These are phyloP conservation scores for Zoysia pacifica DNA, from an alignment of 176 grass and related monocot species.

Conservation along the genomic window DNA sequence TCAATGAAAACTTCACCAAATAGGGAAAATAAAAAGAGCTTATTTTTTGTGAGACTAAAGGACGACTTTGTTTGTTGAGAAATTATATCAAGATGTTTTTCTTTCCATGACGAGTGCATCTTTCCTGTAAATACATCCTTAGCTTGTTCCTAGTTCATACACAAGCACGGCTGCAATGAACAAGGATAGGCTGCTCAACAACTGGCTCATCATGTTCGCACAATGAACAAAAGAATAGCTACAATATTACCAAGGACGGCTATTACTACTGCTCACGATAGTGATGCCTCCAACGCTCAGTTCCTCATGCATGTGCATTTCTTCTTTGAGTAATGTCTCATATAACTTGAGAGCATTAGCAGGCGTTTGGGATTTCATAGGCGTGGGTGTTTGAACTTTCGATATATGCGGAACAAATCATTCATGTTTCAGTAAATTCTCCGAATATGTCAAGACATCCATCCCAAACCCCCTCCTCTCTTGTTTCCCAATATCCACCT, in stretches of 20 bases:
- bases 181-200: constrained; percentile 4
- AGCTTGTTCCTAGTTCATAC: constrained; percentile 12
- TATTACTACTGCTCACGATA: constrained; percentile 28
- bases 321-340: constrained; percentile 18
- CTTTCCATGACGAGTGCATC: background rate
- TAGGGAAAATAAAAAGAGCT: background rate
- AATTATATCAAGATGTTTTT: background rate
- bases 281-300: constrained; percentile 11
- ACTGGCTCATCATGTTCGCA: constrained; percentile 26
- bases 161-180: constrained; percentile 10
- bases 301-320: background rate
- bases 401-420: background rate
- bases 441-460: constrained; percentile 71
- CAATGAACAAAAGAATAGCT: constrained; percentile 38
- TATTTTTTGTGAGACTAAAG: background rate
- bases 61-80: background rate
- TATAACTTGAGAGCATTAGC: background rate
- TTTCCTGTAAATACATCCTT: background rate
- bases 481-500: constrained; percentile 85
- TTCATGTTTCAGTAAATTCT: constrained; percentile 44
- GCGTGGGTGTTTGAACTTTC: background rate
- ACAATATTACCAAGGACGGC: constrained; percentile 24
- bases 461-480: constrained; percentile 54
- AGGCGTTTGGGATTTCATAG: background rate
- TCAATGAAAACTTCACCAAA: background rate